These are phyloP conservation scores for Tremellales sp. DNA, from an alignment of 1,284 basidiomycete species.

Conservation along the genomic window DNA sequence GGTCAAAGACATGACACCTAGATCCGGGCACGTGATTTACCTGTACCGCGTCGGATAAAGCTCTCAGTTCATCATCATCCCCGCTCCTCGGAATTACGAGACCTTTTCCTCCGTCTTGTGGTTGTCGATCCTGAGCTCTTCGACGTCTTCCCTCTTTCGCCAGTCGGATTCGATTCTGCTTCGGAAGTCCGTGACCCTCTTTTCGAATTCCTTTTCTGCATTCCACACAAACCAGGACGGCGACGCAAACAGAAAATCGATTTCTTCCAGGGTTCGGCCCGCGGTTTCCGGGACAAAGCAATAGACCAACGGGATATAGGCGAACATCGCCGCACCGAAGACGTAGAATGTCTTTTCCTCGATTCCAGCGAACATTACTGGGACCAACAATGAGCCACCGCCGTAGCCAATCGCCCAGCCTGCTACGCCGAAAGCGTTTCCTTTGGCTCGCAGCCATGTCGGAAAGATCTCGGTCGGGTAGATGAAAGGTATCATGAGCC, in stretches of 20 bases:
- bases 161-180: background rate
- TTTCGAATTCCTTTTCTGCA: slow-evolving; percentile 4
- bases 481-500: slow-evolving; percentile 27
- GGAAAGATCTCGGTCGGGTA: slow-evolving; percentile 41
- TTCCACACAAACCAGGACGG: slow-evolving; percentile 10
- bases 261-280: slow-evolving; percentile 13
- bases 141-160: too few relatives aligned
- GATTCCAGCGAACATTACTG: slow-evolving; percentile 4
- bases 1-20: too few relatives aligned
- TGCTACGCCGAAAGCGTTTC: slow-evolving; percentile 31
- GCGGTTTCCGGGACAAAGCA: slow-evolving; percentile 12
- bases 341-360: slow-evolving; percentile 8
- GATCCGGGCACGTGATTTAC: too few relatives aligned
- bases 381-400: slow-evolving; percentile 5
- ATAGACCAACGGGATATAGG: slow-evolving; percentile 6
- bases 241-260: slow-evolving; percentile 18
- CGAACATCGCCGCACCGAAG: slow-evolving; percentile 3
- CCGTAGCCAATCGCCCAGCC: slow-evolving; percentile 36
- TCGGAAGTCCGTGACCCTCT: background rate
- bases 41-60: too few relatives aligned
- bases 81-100: too few relatives aligned
- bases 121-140: too few relatives aligned
- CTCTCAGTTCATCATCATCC: too few relatives aligned
- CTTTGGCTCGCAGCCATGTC: slow-evolving; percentile 29
- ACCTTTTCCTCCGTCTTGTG: too few relatives aligned